Evolutionary conservation across 106 monocot genomes (phyloP).

Genomic region (Apostasia ramifera): DNA sequence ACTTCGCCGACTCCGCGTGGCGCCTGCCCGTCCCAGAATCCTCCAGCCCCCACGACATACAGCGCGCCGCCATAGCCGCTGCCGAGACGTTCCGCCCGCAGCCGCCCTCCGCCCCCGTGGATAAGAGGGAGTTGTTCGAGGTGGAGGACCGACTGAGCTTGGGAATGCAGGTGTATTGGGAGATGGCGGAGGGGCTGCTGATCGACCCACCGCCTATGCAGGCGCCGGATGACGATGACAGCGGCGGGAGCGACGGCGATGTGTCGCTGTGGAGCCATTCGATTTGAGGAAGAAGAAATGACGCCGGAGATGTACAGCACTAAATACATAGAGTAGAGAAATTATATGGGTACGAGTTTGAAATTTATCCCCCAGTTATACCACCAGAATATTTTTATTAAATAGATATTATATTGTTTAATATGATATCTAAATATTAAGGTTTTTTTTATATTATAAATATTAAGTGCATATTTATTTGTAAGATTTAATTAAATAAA

Average conservation of each 20-base stretch:
- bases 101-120: neutral
- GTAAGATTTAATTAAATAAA: too few relatives aligned
- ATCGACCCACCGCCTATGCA: constrained; percentile 41
- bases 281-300: constrained; percentile 4
- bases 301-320: too few relatives aligned
- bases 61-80: constrained; percentile 43
- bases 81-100: constrained; percentile 51
- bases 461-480: too few relatives aligned
- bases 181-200: constrained; percentile 64
- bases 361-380: neutral
- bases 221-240: neutral
- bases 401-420: too few relatives aligned
- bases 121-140: neutral
- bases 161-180: constrained; percentile 39
- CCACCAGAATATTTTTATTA: too few relatives aligned
- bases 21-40: constrained; percentile 41
- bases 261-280: constrained; percentile 44
- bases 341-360: neutral
- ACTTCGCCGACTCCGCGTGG: constrained; percentile 86
- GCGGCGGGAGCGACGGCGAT: constrained; percentile 14
- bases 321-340: neutral
- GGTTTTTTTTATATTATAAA: too few relatives aligned
- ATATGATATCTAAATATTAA: too few relatives aligned
- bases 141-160: constrained; percentile 14
- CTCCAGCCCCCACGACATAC: constrained; percentile 46